Percentiles rank a stretch among this genome's conserved stretches.
phyloP scores from a whole-genome alignment of 1,139 yeast species.

The Pichia sp. region DNA sequence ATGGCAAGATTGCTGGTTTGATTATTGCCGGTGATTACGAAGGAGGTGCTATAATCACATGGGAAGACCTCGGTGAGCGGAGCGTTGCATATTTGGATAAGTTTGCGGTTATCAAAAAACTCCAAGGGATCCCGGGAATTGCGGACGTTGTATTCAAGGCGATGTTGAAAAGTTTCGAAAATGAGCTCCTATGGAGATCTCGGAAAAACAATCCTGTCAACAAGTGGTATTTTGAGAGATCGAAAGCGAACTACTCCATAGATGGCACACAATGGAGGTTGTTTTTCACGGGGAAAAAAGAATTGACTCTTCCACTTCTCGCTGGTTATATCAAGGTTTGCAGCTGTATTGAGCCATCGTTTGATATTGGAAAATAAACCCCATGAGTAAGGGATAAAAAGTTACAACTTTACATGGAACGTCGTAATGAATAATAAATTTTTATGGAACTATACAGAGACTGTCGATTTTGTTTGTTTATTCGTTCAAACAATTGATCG shows the following conservation, averaged over 20 bases:
- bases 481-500: background rate
- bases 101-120: constrained; percentile 76
- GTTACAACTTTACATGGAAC: background rate
- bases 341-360: constrained; percentile 39
- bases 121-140: constrained; percentile 89
- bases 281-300: constrained; percentile 58
- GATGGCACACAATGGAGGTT: constrained; percentile 60
- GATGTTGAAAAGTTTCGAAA: constrained; percentile 61
- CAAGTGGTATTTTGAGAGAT: constrained; percentile 95
- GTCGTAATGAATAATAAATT: background rate
- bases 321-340: constrained; percentile 39
- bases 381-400: too few relatives aligned
- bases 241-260: constrained; percentile 60
- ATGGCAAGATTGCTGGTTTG: constrained; percentile 63
- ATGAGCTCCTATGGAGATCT: constrained; percentile 86
- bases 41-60: constrained; percentile 89
- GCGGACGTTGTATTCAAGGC: constrained; percentile 90
- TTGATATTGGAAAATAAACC: constrained; percentile 13
- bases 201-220: constrained; percentile 82
- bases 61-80: constrained; percentile 29
- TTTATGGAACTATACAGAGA: background rate
- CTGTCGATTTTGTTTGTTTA: background rate
- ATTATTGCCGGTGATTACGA: constrained; percentile 91
- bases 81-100: constrained; percentile 76
- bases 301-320: constrained; percentile 28